Conservation (phyloP, 805 yeast species). For the Cyberlindnera bimundalis region DNA sequence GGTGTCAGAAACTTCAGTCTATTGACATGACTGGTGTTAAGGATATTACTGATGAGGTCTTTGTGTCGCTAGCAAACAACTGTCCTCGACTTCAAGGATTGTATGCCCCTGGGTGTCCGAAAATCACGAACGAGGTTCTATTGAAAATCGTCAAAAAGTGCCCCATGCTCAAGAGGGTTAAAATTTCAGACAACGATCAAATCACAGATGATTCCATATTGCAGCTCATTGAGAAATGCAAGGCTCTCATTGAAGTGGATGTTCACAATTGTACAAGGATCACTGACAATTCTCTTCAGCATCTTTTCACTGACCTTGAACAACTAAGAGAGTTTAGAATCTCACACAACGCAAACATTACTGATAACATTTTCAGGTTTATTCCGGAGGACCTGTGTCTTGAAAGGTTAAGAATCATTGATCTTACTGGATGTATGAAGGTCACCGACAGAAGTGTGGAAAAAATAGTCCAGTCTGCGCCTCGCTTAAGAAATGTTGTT, state of each 20-base stretch:
- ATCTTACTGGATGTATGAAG: conserved; percentile 77
- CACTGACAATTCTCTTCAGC: conserved; percentile 57
- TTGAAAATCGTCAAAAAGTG: conserved; percentile 56
- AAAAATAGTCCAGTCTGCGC: conserved; percentile 70
- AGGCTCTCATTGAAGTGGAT: conserved; percentile 83
- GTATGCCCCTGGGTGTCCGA: conserved; percentile 80
- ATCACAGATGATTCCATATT: conserved; percentile 62
- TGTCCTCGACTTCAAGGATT: conserved; percentile 84
- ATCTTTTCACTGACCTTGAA: conserved; percentile 56
- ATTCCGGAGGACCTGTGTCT: conserved; percentile 46
- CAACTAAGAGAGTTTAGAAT: conserved; percentile 82
- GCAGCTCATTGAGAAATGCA: conserved; percentile 66
- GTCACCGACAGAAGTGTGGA: conserved; percentile 79
- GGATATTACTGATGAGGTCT: conserved; percentile 65
- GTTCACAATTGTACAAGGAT: conserved; percentile 77
- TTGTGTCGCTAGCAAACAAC: conserved; percentile 59
- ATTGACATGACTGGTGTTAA: conserved; percentile 82
- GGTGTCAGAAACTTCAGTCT: conserved; percentile 72
- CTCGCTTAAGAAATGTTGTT: conserved; percentile 81
- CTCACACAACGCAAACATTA: conserved; percentile 64
- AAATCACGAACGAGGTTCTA: conserved; percentile 66
- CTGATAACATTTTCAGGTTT: conserved; percentile 60
- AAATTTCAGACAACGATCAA: conserved; percentile 66
- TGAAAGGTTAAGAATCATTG: conserved; percentile 75
- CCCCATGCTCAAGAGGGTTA: conserved; percentile 75